Evolutionary conservation across 371 early-diverging fungal species (phyloP).

Genomic region (Mortierella sp.): DNA sequence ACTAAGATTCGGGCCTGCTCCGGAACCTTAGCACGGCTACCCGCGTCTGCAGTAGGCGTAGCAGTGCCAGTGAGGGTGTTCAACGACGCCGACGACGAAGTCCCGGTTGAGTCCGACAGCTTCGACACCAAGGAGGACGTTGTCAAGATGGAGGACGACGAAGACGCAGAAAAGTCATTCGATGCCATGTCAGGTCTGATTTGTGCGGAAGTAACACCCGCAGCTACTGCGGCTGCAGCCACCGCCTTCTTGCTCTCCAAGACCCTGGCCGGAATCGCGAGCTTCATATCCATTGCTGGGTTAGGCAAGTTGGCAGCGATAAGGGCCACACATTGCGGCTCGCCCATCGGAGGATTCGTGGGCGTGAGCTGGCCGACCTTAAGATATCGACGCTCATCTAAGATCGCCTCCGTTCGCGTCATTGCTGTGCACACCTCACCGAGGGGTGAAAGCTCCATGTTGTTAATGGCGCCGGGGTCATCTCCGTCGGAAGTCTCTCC

Average conservation of each 20-base stretch:
- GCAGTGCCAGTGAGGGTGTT: too few relatives aligned
- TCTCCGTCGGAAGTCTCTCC: neutral
- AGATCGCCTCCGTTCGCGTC: constrained; percentile 39
- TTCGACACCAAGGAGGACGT: constrained; percentile 10
- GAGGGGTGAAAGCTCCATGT: neutral
- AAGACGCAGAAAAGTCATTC: constrained; percentile 9
- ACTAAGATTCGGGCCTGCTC: constrained; percentile 37
- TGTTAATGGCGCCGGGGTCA: neutral
- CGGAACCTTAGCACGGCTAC: neutral
- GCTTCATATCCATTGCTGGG: constrained; percentile 41
- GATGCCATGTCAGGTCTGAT: constrained; percentile 10
- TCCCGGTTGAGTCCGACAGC: constrained; percentile 10
- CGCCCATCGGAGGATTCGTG: constrained; percentile 43
- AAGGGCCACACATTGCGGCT: constrained; percentile 40
- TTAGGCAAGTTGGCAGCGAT: constrained; percentile 50
- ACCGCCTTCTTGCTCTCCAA: constrained; percentile 29
- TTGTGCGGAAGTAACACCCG: neutral
- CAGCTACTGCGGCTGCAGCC: neutral
- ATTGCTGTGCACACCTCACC: constrained; percentile 21
- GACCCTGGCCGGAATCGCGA: constrained; percentile 36
- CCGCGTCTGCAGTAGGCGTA: neutral
- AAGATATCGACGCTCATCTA: constrained; percentile 44
- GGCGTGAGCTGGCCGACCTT: constrained; percentile 38
- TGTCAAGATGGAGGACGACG: constrained; percentile 14
- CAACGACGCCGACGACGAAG: constrained; percentile 7